Percentiles rank a stretch among this genome's conserved stretches.
These are phyloP conservation scores for Arachis monticola DNA, from an alignment of 331 rosid species.

Conservation along the genomic window DNA sequence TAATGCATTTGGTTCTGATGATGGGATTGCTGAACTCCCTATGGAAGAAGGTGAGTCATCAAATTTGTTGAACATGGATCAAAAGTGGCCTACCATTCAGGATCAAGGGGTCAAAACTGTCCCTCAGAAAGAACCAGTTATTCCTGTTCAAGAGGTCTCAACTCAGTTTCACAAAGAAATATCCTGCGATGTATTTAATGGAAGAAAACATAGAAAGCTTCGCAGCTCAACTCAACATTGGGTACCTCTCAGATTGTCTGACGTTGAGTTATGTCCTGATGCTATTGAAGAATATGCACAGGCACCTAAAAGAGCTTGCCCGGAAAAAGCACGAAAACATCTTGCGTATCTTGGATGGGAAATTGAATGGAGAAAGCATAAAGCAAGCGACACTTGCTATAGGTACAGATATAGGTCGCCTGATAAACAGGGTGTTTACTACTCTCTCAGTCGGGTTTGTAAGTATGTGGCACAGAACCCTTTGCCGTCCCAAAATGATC, in stretches of 20 bases:
- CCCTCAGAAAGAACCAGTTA: constrained; percentile 2
- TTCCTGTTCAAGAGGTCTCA: constrained; percentile 4
- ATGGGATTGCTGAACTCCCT: constrained; percentile 17
- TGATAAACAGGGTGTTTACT: constrained; percentile 32
- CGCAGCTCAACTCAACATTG: constrained; percentile 34
- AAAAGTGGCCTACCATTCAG: background rate
- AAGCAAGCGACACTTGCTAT: background rate
- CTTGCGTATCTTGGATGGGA: constrained; percentile 74
- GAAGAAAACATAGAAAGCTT: background rate
- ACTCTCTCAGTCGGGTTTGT: constrained; percentile 56
- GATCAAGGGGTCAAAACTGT: too few species aligned
- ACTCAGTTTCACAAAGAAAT: constrained; percentile 39
- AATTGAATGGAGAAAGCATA: constrained; percentile 38
- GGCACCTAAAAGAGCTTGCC: background rate
- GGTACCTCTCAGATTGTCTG: constrained; percentile 41
- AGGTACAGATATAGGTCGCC: constrained; percentile 57
- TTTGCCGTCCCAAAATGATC: constrained; percentile 37
- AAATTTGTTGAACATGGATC: constrained; percentile 16
- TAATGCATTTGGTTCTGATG: constrained; percentile 25
- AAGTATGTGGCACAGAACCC: constrained; percentile 32
- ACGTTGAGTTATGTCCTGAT: constrained; percentile 49
- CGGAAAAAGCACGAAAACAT: constrained; percentile 48
- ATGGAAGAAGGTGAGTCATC: background rate
- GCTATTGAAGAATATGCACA: constrained; percentile 50
- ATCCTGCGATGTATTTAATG: constrained; percentile 12